Conservation (phyloP, 2,329 filamentous ascomycete species). For the Diaporthe eres region DNA sequence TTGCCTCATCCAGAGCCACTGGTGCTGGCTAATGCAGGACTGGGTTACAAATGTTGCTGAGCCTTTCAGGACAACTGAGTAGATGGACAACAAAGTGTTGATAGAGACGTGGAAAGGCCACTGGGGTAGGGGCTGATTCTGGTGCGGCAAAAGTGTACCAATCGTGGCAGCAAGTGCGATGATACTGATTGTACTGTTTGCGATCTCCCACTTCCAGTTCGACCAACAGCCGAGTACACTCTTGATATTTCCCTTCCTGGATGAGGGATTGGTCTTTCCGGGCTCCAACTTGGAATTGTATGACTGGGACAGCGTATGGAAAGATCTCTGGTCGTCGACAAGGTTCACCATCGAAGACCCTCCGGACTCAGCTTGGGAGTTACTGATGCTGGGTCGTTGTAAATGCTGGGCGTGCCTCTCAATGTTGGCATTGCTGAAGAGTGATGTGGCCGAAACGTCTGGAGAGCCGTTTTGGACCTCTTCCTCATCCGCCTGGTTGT, state of each 20-base stretch:
- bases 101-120: background rate
- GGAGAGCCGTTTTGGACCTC: background rate
- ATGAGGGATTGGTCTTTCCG: background rate
- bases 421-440: background rate
- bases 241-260: background rate
- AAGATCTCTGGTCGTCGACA: background rate
- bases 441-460: background rate
- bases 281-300: background rate
- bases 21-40: background rate
- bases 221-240: background rate
- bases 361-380: background rate
- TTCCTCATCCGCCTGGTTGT: background rate
- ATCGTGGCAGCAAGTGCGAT: background rate
- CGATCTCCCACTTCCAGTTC: background rate
- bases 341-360: background rate
- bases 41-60: background rate
- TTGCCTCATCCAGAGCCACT: background rate
- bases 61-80: background rate
- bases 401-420: background rate
- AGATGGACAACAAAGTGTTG: background rate
- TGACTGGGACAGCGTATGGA: background rate
- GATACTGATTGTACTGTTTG: background rate
- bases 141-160: background rate
- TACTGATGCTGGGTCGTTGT: background rate
- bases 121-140: background rate